Conservation (phyloP, 257 asterid species). For the Solanum piurae region DNA sequence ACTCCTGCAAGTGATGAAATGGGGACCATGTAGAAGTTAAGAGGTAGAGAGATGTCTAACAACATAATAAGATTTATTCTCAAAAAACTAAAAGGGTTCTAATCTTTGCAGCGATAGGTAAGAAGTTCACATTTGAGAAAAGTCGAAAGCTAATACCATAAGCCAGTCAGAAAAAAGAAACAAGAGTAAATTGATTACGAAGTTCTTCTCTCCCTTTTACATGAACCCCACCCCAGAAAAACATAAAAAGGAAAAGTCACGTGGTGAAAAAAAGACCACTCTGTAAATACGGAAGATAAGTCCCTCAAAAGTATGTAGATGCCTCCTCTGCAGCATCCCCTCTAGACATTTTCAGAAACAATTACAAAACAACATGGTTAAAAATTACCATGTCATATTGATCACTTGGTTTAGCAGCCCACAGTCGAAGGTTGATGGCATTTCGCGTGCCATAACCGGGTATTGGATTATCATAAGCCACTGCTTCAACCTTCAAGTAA, state of each 20-base stretch:
- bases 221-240: neutral
- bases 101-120: neutral
- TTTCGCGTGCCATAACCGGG: constrained; percentile 47
- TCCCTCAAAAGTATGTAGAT: neutral
- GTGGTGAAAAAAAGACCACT: neutral
- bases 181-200: neutral
- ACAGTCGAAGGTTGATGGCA: constrained; percentile 41
- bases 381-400: constrained; percentile 39
- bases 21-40: neutral
- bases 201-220: neutral
- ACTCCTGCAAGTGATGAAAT: constrained; percentile 22
- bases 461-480: constrained; percentile 44
- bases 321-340: neutral
- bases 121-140: neutral
- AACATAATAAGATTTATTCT: neutral
- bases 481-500: constrained; percentile 34
- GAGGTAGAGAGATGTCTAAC: neutral
- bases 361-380: neutral
- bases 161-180: neutral
- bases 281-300: neutral
- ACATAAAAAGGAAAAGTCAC: neutral
- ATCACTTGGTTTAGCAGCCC: constrained; percentile 56
- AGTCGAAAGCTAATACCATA: neutral
- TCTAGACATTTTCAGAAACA: neutral
- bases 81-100: neutral